Percentiles rank a stretch among this genome's conserved stretches.
These are phyloP conservation scores for Plasmodium ovale DNA, from an alignment of 169 alveolate species.

Conservation along the genomic window DNA sequence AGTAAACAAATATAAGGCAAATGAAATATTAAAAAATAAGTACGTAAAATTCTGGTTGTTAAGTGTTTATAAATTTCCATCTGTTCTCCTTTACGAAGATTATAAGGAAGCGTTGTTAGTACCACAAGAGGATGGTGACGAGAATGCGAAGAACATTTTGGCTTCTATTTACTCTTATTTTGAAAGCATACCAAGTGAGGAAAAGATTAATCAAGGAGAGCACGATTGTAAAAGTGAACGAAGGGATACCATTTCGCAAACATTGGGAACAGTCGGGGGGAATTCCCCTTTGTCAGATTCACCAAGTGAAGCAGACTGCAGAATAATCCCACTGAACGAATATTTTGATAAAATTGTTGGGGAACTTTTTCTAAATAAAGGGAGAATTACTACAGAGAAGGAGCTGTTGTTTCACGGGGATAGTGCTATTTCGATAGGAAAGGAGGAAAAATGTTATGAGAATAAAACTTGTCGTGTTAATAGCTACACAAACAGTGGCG, in stretches of 20 bases:
- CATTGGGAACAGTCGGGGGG: not conserved
- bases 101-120: constrained; percentile 4
- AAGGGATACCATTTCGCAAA: not conserved
- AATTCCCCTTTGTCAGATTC: not conserved
- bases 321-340: constrained; percentile 52
- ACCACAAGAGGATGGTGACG: not conserved
- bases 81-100: constrained; percentile 22
- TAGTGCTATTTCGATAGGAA: not conserved
- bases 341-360: constrained; percentile 25
- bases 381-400: not conserved
- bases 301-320: constrained; percentile 6
- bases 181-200: not conserved
- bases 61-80: constrained; percentile 58
- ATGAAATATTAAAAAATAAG: constrained; percentile 43
- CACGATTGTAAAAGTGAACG: not conserved
- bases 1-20: constrained; percentile 35
- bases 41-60: constrained; percentile 30
- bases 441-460: too few species aligned
- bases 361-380: constrained; percentile 7
- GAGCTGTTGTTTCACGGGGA: not conserved
- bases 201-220: too few species aligned
- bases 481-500: too few species aligned
- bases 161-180: constrained; percentile 2
- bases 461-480: too few species aligned
- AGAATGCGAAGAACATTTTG: not conserved